Evolutionary conservation across 768 basidiomycete species (phyloP).

Genomic region (Gloeophyllum trabeum): DNA sequence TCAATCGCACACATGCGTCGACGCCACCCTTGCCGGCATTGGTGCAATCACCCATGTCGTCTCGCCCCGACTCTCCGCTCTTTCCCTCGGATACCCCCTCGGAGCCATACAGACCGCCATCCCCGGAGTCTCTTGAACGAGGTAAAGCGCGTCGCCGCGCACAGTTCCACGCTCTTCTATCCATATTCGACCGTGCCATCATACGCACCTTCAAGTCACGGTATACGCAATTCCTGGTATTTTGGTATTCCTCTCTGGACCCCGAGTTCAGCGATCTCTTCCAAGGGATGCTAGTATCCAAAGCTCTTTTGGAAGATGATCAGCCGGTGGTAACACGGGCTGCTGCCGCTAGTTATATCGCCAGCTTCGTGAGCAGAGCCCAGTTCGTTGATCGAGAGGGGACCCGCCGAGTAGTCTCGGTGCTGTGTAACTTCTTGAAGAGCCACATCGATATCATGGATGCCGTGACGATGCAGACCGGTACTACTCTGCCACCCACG

Average conservation of each 20-base stretch:
- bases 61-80: neutral
- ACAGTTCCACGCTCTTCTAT: conserved; percentile 81
- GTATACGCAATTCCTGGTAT: conserved; percentile 94
- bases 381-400: conserved; percentile 70
- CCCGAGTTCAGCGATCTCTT: conserved; percentile 86
- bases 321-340: conserved; percentile 71
- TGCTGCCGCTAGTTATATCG: conserved; percentile 91
- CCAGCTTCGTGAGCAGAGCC: conserved; percentile 84
- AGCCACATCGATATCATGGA: conserved; percentile 69
- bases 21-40: conserved; percentile 18
- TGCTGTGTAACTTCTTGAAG: conserved; percentile 81
- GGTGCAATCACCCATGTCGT: conserved; percentile 4
- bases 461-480: conserved; percentile 26
- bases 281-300: conserved; percentile 88
- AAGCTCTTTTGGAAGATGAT: conserved; percentile 55
- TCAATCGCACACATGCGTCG: conserved; percentile 38
- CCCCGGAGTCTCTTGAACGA: conserved; percentile 16
- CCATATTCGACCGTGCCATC: conserved; percentile 90
- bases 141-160: conserved; percentile 31
- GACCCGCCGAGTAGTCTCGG: conserved; percentile 59
- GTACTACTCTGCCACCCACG: conserved; percentile 12
- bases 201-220: conserved; percentile 94
- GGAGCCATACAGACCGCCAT: conserved; percentile 8
- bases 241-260: conserved; percentile 90
- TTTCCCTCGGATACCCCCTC: conserved; percentile 5